Conservation (phyloP, 2,329 filamentous ascomycete genomes). For the Ophiosphaerella narmari region DNA sequence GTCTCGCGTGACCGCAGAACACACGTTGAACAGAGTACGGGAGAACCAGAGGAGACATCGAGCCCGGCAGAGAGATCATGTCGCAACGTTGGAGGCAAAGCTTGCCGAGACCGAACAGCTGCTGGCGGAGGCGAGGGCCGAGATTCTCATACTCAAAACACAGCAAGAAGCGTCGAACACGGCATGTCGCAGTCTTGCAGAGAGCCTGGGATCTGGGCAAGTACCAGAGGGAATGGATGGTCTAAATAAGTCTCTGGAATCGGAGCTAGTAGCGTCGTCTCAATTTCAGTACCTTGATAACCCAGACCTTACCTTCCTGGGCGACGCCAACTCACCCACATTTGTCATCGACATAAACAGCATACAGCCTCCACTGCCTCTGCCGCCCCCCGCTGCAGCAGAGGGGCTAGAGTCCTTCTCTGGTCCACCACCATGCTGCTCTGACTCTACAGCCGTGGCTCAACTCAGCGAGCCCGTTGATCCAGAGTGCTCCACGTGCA, state of each 20-base stretch:
- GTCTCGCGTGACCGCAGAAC: conserved; percentile 37
- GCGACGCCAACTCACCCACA: conserved; percentile 4
- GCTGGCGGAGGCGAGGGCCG: conserved; percentile 28
- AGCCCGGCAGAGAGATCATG: conserved; percentile 49
- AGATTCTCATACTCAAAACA: conserved; percentile 30
- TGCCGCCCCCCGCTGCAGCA: neutral
- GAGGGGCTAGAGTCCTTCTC: neutral
- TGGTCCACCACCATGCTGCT: conserved; percentile 35
- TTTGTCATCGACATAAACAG: conserved; percentile 3
- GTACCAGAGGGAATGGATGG: neutral
- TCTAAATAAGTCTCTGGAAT: conserved; percentile 1
- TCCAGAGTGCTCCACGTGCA: conserved; percentile 35
- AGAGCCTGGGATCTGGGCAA: neutral
- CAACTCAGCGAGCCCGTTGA: conserved; percentile 2
- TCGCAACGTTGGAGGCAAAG: conserved; percentile 47
- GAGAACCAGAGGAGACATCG: conserved; percentile 59
- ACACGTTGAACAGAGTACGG: conserved; percentile 51
- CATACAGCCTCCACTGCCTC: conserved; percentile 1
- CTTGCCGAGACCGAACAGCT: conserved; percentile 35
- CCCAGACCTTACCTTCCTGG: conserved; percentile 16
- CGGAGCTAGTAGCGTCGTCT: neutral
- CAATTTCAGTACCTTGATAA: conserved; percentile 10
- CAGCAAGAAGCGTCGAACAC: conserved; percentile 18
- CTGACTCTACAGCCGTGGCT: conserved; percentile 10
- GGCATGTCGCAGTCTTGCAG: conserved; percentile 4